Conservation (phyloP, 2,329 filamentous ascomycete genomes). For the Macrophomina pseudophaseolina region DNA sequence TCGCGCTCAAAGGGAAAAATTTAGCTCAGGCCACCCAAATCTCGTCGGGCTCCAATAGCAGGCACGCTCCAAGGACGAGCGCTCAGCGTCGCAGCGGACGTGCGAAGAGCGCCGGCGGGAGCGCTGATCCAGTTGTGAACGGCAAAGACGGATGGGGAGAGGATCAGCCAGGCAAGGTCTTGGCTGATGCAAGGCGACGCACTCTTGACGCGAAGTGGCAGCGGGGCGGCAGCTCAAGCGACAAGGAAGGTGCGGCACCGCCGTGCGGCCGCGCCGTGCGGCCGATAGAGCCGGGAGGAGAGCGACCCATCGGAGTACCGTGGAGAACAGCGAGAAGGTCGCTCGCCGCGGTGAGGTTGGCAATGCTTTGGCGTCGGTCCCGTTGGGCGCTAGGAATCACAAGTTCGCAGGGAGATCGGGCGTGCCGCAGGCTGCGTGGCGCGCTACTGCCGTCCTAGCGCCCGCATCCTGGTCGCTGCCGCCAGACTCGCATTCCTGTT, state of each 20-base stretch:
- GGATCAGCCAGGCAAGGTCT: not conserved
- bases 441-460: slow-evolving; percentile 13
- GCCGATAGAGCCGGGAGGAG: not conserved
- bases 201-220: not conserved
- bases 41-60: not conserved
- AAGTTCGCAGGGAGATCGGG: slow-evolving; percentile 9
- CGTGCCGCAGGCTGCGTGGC: not conserved
- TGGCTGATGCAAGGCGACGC: slow-evolving; percentile 15
- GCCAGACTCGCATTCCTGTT: slow-evolving; percentile 20
- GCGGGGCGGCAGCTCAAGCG: not conserved
- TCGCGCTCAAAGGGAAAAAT: too few relatives aligned
- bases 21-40: slow-evolving; percentile 1
- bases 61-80: not conserved
- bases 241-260: not conserved
- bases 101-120: not conserved
- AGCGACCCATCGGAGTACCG: not conserved
- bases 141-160: not conserved
- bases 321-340: not conserved
- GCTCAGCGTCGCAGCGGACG: not conserved
- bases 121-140: not conserved
- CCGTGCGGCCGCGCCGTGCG: not conserved
- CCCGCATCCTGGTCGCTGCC: slow-evolving; percentile 14
- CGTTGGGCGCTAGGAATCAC: not conserved
- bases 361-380: not conserved
- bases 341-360: not conserved